Evolutionary conservation across 495 filamentous ascomycete species (phyloP).

Genomic region (Thozetella sp.): DNA sequence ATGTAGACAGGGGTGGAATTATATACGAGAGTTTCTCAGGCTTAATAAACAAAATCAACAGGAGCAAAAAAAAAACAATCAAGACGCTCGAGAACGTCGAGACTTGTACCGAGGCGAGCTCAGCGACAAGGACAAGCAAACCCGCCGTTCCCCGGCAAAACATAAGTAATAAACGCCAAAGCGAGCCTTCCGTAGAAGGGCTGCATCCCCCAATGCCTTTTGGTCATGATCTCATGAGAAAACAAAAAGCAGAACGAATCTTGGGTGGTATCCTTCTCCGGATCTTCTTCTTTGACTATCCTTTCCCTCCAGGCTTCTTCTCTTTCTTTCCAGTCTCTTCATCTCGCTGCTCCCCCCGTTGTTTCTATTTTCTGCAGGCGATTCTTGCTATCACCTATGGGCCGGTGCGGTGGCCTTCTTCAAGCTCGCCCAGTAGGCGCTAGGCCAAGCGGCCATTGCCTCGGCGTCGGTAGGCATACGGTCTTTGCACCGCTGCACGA

Average conservation of each 20-base stretch:
- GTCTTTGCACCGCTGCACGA: constrained; percentile 73
- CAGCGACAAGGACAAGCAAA: too few relatives aligned
- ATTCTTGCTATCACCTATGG: background rate
- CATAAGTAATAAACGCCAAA: too few relatives aligned
- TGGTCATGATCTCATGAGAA: constrained; percentile 2
- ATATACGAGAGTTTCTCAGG: background rate
- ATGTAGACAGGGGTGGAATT: background rate
- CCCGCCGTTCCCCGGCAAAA: too few relatives aligned
- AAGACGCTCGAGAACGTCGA: too few relatives aligned
- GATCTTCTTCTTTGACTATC: background rate
- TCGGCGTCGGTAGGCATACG: constrained; percentile 73
- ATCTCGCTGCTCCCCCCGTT: background rate
- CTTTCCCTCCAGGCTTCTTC: background rate
- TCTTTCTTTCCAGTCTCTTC: background rate
- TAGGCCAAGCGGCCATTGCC: constrained; percentile 65
- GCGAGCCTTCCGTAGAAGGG: background rate
- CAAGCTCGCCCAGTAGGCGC: constrained; percentile 53
- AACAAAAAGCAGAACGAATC: background rate
- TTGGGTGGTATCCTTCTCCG: background rate
- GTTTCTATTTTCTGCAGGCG: too few relatives aligned
- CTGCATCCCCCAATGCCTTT: background rate
- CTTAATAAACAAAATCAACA: background rate
- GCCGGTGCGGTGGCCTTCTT: constrained; percentile 38
- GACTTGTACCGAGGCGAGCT: too few relatives aligned
- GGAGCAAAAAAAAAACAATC: background rate